Evolutionary conservation across 2,329 filamentous ascomycete species (phyloP).

Genomic region (Atkinsonella texensis): DNA sequence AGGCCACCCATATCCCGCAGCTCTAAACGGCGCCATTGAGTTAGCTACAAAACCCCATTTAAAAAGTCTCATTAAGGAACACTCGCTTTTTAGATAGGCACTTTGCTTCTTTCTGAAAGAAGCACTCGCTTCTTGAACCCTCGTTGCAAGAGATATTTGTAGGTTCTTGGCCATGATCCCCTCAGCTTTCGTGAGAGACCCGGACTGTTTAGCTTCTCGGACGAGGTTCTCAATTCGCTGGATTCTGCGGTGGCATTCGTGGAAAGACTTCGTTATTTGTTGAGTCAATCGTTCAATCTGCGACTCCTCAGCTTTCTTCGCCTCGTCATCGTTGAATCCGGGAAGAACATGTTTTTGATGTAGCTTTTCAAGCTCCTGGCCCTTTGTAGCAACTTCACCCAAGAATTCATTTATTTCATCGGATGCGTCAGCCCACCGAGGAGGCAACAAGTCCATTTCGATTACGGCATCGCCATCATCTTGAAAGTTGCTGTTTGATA

Average conservation of each 20-base stretch:
- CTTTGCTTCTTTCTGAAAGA: conserved; percentile 95
- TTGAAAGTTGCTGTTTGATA: conserved; percentile 64
- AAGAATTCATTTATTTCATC: conserved; percentile 85
- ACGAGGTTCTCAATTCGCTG: conserved; percentile 82
- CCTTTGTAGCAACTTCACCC: conserved; percentile 67
- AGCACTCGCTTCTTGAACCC: conserved; percentile 86
- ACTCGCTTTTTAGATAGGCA: conserved; percentile 79
- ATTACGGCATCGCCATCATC: conserved; percentile 92
- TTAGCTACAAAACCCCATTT: background rate
- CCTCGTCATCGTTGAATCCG: conserved; percentile 89
- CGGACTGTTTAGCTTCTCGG: conserved; percentile 61
- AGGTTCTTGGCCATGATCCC: conserved; percentile 95
- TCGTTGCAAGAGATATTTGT: conserved; percentile 76
- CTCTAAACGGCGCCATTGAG: conserved; percentile 36
- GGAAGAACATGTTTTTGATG: conserved; percentile 96
- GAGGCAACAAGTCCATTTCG: conserved; percentile 94
- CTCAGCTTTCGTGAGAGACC: conserved; percentile 66
- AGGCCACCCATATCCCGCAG: conserved; percentile 59
- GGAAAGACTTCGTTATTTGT: conserved; percentile 78
- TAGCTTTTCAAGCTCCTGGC: conserved; percentile 74
- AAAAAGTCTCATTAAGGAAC: background rate
- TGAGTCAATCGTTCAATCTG: conserved; percentile 88
- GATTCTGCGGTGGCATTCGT: conserved; percentile 80
- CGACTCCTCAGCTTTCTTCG: conserved; percentile 73
- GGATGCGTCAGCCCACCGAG: conserved; percentile 89